Conservation (phyloP, 805 yeast species). For the Schwanniomyces yamadae region DNA sequence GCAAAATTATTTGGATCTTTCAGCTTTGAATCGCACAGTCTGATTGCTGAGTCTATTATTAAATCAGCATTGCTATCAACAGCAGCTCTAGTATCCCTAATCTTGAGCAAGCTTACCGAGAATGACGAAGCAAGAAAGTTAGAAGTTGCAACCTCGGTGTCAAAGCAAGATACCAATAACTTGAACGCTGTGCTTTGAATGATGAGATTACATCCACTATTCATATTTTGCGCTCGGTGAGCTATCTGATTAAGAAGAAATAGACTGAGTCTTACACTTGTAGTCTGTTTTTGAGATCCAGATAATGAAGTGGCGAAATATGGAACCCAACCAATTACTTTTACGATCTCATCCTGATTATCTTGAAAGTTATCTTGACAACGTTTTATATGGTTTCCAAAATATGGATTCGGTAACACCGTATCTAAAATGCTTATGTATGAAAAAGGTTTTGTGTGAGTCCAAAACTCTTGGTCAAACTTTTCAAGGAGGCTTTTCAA, state of each 20-base stretch:
- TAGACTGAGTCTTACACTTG: conserved; percentile 51
- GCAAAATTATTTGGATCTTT: conserved; percentile 16
- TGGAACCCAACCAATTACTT: conserved; percentile 56
- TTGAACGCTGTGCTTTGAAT: conserved; percentile 5
- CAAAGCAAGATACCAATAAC: conserved; percentile 18
- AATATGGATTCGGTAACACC: conserved; percentile 54
- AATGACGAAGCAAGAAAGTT: conserved; percentile 21
- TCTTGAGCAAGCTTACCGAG: conserved; percentile 37
- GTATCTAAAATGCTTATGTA: conserved; percentile 59
- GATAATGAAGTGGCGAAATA: conserved; percentile 44
- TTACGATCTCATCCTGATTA: conserved; percentile 31
- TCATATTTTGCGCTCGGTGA: conserved; percentile 35
- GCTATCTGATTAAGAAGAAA: conserved; percentile 24
- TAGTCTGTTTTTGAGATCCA: conserved; percentile 50
- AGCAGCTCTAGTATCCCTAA: conserved; percentile 49
- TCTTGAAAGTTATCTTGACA: conserved; percentile 10
- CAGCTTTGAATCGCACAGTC: too few relatives aligned
- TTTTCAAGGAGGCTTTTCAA: conserved; percentile 44
- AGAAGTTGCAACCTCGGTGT: conserved; percentile 10
- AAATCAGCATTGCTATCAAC: conserved; percentile 43
- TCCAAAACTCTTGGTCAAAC: conserved; percentile 54
- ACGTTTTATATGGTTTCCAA: conserved; percentile 32
- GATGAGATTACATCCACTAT: neutral
- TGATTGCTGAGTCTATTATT: conserved; percentile 21
- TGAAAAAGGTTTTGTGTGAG: conserved; percentile 49